These are phyloP conservation scores for Dendrocalamus sinicus DNA, from an alignment of 176 grass and related monocot genomes.

Conservation along the genomic window DNA sequence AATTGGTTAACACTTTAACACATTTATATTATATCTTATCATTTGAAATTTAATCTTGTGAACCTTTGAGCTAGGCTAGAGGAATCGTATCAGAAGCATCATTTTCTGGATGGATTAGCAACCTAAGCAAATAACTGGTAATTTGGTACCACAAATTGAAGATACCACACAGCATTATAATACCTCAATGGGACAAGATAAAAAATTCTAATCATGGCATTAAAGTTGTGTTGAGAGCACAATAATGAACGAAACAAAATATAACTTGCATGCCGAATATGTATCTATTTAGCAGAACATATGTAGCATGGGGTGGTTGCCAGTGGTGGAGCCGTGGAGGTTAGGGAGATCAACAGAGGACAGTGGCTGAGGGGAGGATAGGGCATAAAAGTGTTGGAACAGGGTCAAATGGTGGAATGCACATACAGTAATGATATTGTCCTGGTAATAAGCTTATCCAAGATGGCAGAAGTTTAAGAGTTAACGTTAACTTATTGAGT, in stretches of 20 bases:
- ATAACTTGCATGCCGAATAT: slow-evolving; percentile 1
- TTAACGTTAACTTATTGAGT: not conserved
- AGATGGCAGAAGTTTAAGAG: not conserved
- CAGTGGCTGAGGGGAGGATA: not conserved
- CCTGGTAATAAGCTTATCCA: not conserved
- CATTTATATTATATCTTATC: not conserved
- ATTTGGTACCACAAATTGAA: slow-evolving; percentile 4
- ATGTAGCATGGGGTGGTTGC: not conserved
- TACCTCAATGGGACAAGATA: not conserved
- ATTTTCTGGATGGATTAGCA: not conserved
- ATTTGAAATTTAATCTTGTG: slow-evolving; percentile 2
- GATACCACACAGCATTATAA: slow-evolving; percentile 1
- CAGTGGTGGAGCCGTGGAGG: not conserved
- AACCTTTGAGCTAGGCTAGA: slow-evolving; percentile 7
- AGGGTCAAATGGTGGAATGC: not conserved
- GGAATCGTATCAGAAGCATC: not conserved
- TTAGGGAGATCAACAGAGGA: not conserved
- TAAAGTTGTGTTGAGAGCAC: not conserved
- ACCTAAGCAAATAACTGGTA: not conserved
- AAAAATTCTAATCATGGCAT: not conserved
- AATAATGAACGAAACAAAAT: not conserved
- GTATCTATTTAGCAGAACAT: not conserved
- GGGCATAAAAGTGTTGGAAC: not conserved
- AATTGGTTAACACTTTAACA: not conserved
- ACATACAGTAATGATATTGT: slow-evolving; percentile 3